Base-by-base conservation (phyloP, 2,329 filamentous ascomycete species). In the Metarhizium robertsii region DNA sequence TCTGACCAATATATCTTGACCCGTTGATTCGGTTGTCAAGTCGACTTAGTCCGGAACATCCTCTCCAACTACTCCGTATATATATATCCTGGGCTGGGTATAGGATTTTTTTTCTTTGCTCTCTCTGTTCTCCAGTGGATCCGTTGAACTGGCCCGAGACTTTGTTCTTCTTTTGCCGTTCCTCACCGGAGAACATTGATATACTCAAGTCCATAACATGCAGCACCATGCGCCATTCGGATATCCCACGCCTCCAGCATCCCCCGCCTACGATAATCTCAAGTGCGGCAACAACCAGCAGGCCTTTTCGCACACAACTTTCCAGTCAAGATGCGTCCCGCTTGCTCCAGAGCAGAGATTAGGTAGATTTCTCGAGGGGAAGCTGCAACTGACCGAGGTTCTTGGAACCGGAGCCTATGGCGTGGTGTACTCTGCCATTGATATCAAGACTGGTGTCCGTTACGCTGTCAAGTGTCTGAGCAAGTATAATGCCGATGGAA, bases 391-490 rank as follows among this genome's bases (percentile, higher is more conserved):
- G 66, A 90, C 85, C 60, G 83, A 85, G 59, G 89, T 97, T 64
- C 81, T 97, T 59, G 94, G 94, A 61, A 89, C 92, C 52, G 94
- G 94, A 64, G 94, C 94, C 56, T 99, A 99, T 73, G 94, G 94
- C 61, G 92, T 96, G 46, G 94, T 99, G 30, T 97, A 97, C 76
- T 84, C 86, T 61, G 92, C 92, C 66, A 78, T 88, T 73, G 92
- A 94, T 74, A 83, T 92, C 68, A 86, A 86, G 69, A 92, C 85
- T 62, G 83, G 87, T 69, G 81, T 85, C 57, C 85, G 84, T 61
- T 99, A 95, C 78, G 94, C 94, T 61, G 92, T 99, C 68, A 99
- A 99, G 79, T 92, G 92, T 59, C 81, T 99, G 68, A 94, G 90
- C 85, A 97, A 96, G 74, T 80, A 86, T 72, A 94, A 92, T 71